phyloP scores from a whole-genome alignment of 352 stramenopile species.

The Blastocystis sp. region DNA sequence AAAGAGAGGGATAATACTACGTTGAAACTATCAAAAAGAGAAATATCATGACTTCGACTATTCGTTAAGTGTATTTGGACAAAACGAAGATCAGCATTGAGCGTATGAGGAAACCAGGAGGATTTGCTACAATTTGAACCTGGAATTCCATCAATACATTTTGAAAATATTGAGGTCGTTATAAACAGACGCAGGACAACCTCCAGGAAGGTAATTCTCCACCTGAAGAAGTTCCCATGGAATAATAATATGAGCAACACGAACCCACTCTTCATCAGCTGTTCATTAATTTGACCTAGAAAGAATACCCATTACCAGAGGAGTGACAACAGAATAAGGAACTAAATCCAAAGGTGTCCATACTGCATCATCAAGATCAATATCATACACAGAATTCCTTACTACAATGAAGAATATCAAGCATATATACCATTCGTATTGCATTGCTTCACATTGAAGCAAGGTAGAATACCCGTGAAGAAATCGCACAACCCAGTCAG shows the following conservation, averaged over 20 bases:
- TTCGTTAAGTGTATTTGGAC: neutral
- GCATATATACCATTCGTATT: neutral
- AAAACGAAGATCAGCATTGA: neutral
- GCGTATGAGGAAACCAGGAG: constrained; percentile 12
- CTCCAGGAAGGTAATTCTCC: constrained; percentile 16
- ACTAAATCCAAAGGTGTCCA: constrained; percentile 38
- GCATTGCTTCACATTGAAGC: constrained; percentile 61
- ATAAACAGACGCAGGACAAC: constrained; percentile 1
- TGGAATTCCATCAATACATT: neutral
- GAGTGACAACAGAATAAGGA: constrained; percentile 51
- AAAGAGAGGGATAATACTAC: neutral
- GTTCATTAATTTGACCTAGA: neutral
- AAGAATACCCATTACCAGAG: neutral
- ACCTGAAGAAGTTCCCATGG: neutral
- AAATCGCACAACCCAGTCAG: constrained; percentile 14
- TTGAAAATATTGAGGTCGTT: constrained; percentile 9
- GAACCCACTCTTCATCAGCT: constrained; percentile 38
- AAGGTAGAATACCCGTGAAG: constrained; percentile 8
- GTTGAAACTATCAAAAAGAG: neutral
- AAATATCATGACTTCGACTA: neutral
- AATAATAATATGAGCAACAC: constrained; percentile 31
- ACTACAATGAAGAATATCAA: neutral
- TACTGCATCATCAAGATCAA: constrained; percentile 50
- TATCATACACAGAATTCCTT: constrained; percentile 26
- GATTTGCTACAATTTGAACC: neutral